Conservation (phyloP, 768 basidiomycete species). For the Russula sp. region DNA sequence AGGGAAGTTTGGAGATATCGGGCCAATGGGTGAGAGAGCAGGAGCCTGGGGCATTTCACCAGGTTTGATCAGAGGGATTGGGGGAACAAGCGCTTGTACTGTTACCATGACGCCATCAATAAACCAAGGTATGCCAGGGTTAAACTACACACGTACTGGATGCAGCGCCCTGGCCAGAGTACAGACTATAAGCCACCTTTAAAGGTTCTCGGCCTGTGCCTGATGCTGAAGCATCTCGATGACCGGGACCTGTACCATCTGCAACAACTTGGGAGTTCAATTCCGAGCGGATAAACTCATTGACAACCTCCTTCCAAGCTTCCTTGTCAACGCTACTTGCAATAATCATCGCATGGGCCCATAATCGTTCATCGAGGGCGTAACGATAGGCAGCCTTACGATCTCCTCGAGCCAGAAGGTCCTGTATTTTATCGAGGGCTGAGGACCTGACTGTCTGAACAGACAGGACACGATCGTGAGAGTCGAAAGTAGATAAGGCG, state of each 20-base stretch:
- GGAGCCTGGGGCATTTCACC: constrained; percentile 17
- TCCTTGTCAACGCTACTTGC: constrained; percentile 91
- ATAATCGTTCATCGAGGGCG: constrained; percentile 82
- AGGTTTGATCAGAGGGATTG: constrained; percentile 13
- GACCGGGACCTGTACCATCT: constrained; percentile 14
- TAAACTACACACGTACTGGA: constrained; percentile 47
- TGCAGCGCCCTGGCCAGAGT: constrained; percentile 75
- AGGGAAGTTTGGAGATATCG: constrained; percentile 60
- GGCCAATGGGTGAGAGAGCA: constrained; percentile 34
- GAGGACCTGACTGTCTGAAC: constrained; percentile 55
- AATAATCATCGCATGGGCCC: constrained; percentile 95
- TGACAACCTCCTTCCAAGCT: constrained; percentile 85
- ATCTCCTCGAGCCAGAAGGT: constrained; percentile 76
- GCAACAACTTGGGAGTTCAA: constrained; percentile 42
- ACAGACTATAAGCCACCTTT: constrained; percentile 74
- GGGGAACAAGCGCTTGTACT: constrained; percentile 15
- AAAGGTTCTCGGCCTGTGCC: constrained; percentile 64
- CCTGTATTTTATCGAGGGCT: constrained; percentile 70
- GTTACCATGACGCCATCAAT: not conserved
- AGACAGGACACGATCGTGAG: constrained; percentile 49
- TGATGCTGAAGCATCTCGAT: constrained; percentile 25
- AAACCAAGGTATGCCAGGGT: not conserved
- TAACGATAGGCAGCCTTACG: constrained; percentile 81
- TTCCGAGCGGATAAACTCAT: constrained; percentile 78
- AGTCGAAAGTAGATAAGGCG: constrained; percentile 24